phyloP scores from a whole-genome alignment of 2,329 filamentous ascomycete species.

The Aurifilum marmelostoma region DNA sequence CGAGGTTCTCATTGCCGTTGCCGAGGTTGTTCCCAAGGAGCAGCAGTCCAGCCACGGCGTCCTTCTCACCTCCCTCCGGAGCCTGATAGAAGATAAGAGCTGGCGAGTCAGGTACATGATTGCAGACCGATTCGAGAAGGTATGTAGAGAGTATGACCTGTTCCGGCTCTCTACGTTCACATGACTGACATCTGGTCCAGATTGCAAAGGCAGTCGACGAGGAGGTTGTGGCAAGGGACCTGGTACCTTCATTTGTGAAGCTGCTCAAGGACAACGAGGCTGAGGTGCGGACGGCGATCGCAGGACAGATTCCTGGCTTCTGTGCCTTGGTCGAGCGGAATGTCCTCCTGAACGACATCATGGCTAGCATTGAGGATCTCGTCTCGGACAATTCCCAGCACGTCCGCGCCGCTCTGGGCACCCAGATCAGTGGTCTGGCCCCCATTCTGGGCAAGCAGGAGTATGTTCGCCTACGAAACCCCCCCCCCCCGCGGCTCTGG shows the following conservation, averaged over 20 bases:
- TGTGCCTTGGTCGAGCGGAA: conserved; percentile 86
- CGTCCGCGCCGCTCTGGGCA: conserved; percentile 91
- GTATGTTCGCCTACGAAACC: conserved; percentile 53
- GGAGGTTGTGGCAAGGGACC: conserved; percentile 89
- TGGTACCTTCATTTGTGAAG: conserved; percentile 96
- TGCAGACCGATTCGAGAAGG: conserved; percentile 97
- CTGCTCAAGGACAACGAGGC: conserved; percentile 97
- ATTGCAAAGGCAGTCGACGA: conserved; percentile 98
- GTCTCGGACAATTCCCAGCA: conserved; percentile 97
- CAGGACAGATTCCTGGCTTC: conserved; percentile 97
- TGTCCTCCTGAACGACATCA: conserved; percentile 90
- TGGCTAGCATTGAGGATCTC: conserved; percentile 93
- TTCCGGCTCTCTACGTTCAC: background rate
- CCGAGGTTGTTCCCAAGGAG: conserved; percentile 96
- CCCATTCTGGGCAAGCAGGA: conserved; percentile 98
- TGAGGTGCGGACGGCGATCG: conserved; percentile 94
- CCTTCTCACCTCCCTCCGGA: conserved; percentile 85
- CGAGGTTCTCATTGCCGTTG: conserved; percentile 93
- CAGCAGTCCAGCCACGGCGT: conserved; percentile 97
- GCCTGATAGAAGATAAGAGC: conserved; percentile 97
- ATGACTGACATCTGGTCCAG: conserved; percentile 49
- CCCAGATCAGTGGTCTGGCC: conserved; percentile 94
- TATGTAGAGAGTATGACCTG: conserved; percentile 39
- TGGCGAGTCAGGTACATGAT: conserved; percentile 99
- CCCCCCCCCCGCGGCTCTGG: background rate